These are phyloP conservation scores for Lactifluus echinatus DNA, from an alignment of 768 basidiomycete species.

Conservation along the genomic window DNA sequence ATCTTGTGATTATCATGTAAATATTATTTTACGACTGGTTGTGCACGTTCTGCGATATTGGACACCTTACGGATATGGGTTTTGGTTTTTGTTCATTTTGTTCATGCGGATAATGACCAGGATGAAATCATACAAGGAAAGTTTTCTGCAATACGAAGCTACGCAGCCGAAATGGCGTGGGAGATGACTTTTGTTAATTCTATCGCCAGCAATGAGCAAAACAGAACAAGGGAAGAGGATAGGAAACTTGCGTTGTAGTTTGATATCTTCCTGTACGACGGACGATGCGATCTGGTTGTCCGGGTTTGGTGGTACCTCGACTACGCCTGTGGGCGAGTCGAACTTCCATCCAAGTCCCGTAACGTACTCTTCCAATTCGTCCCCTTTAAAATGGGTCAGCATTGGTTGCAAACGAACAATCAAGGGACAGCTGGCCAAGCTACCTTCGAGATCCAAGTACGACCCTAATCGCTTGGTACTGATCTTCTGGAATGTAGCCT, in stretches of 20 bases:
- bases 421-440: neutral
- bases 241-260: slow-evolving; percentile 59
- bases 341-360: slow-evolving; percentile 58
- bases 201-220: slow-evolving; percentile 25
- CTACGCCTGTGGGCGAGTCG: slow-evolving; percentile 45
- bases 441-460: slow-evolving; percentile 64
- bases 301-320: slow-evolving; percentile 68
- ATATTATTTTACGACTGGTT: neutral
- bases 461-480: slow-evolving; percentile 54
- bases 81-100: too few relatives aligned
- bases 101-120: too few relatives aligned
- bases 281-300: slow-evolving; percentile 86
- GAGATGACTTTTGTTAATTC: slow-evolving; percentile 71
- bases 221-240: slow-evolving; percentile 18
- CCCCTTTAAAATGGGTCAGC: slow-evolving; percentile 30
- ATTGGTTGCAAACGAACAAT: neutral
- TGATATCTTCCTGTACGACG: slow-evolving; percentile 75
- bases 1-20: neutral
- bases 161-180: slow-evolving; percentile 54
- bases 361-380: slow-evolving; percentile 51
- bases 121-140: neutral
- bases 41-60: neutral
- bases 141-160: slow-evolving; percentile 12
- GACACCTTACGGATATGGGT: neutral
- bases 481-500: slow-evolving; percentile 71